Base-by-base conservation (phyloP, 495 filamentous ascomycete species). In the Schizothecium vesticola region DNA sequence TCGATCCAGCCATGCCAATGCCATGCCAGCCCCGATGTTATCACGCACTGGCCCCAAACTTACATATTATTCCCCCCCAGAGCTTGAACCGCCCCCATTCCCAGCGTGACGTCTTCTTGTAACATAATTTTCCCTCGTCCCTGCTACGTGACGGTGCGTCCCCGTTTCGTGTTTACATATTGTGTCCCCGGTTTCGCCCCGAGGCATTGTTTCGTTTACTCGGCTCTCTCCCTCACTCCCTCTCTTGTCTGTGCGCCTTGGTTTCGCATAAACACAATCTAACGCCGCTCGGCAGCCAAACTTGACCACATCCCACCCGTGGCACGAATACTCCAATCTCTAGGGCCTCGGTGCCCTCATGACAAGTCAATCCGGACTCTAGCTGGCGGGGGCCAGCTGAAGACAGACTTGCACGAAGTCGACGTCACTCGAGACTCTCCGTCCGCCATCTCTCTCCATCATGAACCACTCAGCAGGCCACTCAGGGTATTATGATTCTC, bases 1-100 rank as follows among this genome's bases (percentile, higher is more conserved):
- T 68, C 59, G 55, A 65, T 59, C 66, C 59, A 64, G 66, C 28
- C 66, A 60, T 63, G 59, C 60, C 43, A 51, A 51, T 51, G 43
- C 43, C 43, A 19, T 51, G 43, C 43, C 43, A 51, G 43, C 43
- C 43, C 43, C 43, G 43, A 51, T 19, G 43, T 51, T 51, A 51
- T 51, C 43, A 51, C 43, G 43, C 43, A 19, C 43, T 55, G 21
- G 12, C 51, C 43, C 64, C 21, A 51, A 16, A 64, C 64, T 26
- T 19, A 65, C 64, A 58, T 65, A 36, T 65, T 65, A 58, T 65
- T 43, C 57, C 55, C 56, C 26, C 51, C 64, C 31, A 13, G 58
- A 51, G 19, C 61, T 26, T 26, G 21, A 43, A 65, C 51, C 51
- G 64, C 64, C 64, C 64, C 64, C 64, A 65, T 65, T 59, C 56